Evolutionary conservation across 345 rosid species (phyloP), one percentile per base, ranked within the genome.

Genomic region (Lenwebbia sp.): DNA sequence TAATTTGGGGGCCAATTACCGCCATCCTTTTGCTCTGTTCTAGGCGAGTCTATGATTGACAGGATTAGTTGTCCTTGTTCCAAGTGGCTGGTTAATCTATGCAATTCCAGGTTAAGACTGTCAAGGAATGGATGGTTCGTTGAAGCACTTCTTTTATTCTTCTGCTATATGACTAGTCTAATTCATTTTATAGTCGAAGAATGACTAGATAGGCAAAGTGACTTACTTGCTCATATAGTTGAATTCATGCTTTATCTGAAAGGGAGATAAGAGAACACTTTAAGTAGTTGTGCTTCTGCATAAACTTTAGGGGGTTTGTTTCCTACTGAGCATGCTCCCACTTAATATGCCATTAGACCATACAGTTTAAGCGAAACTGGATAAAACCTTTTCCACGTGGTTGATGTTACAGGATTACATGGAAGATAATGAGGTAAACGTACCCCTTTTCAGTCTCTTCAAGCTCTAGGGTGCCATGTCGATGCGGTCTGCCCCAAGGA

Each of bases 401-500:
- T 65, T 33, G 76, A 65, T 30, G 33, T 85, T 87, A 74, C 85
- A 95, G 99, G 98, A 96, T 91, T 94, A 89, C 88, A 95, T 97
- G 98, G 99, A 97, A 92, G 95, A 95, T 87, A 93, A 95, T 81
- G 96, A 95, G 93, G 94, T 95, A 30, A 90, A 74, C 10, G 96
- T 95, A 82, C 99, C 99, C 28, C 13, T 85, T 95, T 97, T 50
- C 99, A 93, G 84, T 88, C 99, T 33, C 93, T 97, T 88, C 94
- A 91, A 93, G 97, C 96, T 82, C 93, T 96, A 54, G 97, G 92
- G 57, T 93, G 98, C 86, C 90, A 92, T 65, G 98, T 95, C n/a
- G 98, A 96, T 90, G 97, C 96, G 51, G 97, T 96, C 87, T 97
- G 98, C 86, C 98, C 98, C 28, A 86, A 88, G 82, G 96, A 96